These are phyloP conservation scores for Pseudocercospora crystallina DNA, from an alignment of 2,329 filamentous ascomycete genomes.

Conservation along the genomic window DNA sequence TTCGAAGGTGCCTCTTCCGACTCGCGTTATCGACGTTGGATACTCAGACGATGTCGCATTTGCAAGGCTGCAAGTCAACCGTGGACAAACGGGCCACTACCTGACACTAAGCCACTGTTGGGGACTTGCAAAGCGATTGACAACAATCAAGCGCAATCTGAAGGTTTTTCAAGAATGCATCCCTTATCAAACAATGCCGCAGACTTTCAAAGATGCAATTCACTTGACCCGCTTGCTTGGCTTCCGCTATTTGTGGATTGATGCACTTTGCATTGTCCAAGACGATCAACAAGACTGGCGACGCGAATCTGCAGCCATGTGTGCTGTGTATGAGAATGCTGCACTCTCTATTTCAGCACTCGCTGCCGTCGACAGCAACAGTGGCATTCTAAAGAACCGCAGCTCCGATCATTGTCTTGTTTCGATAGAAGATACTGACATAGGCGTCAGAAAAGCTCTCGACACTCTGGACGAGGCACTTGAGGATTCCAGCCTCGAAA, in stretches of 20 bases:
- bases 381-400: background rate
- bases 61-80: no score
- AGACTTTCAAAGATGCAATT: no score
- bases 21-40: no score
- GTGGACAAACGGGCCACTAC: no score
- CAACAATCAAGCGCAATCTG: no score
- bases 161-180: no score
- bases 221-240: background rate
- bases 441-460: background rate
- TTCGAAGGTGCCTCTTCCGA: no score
- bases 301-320: background rate
- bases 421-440: background rate
- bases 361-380: background rate
- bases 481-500: background rate
- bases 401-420: background rate
- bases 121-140: no score
- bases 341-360: background rate
- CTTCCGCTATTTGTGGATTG: slow-evolving; percentile 3
- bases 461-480: background rate
- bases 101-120: no score
- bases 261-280: slow-evolving; percentile 5
- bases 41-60: no score
- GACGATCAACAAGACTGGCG: background rate
- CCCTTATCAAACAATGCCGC: no score
- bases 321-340: background rate